Base-by-base conservation (phyloP, 106 monocot genomes). In the Apostasia ramifera region DNA sequence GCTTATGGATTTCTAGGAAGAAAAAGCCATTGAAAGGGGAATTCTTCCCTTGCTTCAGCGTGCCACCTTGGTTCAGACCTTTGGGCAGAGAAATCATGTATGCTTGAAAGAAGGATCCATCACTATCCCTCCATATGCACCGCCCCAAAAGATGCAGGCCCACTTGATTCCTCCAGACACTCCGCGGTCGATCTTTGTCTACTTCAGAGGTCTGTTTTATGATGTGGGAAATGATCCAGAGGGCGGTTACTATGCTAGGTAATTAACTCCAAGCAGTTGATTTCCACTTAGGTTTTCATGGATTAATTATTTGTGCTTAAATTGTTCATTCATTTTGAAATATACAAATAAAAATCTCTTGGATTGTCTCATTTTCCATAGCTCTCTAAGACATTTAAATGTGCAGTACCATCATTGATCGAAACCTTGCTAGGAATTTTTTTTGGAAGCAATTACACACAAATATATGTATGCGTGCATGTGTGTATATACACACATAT, bases 181-280 rank as follows among this genome's bases (percentile, higher is more conserved):
- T 44, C 87, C 83, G 9, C 83, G 87, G 11, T 87, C 87, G 4
- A 87, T 87, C 47, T 87, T 87, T 62, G 87, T 81, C 43, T 87
- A 87, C 63, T 87, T 87, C 63, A 70, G 87, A 9, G 87, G 87
- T 37, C 46, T 87, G 68, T 84, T 87, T 63, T 87, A 82, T 55
- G 87, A 87, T 63, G 77, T 77, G 2, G 87, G 83, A 39, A 87
- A 87, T 66, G 87, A 87, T 67, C 83, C 83, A 0, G 83, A 87
- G 61, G 87, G 87, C 41, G 87, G 83, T 42, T 87, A 83, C 51
- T 87, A 87, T 57, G 83, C 87, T 54, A 87, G 87, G 87, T 84
- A 84, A 70, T n/a, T 26, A 26, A 2, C 57, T 66, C 53, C 6
- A 0, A 7, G 12, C 40, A 65, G 50, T 38, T 15, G 1, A 40